These are phyloP conservation scores for Maudiozyma bulderi DNA, from an alignment of 805 yeast genomes.

Conservation along the genomic window DNA sequence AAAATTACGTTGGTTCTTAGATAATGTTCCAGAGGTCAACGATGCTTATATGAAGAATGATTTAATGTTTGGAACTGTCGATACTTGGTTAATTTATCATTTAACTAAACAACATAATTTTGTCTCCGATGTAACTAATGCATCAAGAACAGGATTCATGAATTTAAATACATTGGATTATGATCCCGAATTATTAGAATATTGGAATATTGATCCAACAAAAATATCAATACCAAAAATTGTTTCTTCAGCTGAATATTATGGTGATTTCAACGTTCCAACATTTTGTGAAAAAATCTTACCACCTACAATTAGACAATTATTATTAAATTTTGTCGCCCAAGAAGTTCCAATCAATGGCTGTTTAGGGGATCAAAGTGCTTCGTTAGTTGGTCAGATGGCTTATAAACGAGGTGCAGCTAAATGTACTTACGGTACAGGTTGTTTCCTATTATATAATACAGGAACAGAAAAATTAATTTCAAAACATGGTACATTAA, in stretches of 20 bases:
- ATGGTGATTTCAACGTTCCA: conserved; percentile 63
- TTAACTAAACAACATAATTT: conserved; percentile 60
- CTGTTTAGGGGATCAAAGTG: conserved; percentile 88
- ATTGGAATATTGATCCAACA: conserved; percentile 69
- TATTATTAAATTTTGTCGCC: conserved; percentile 40
- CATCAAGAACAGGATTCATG: conserved; percentile 86
- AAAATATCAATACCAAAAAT: conserved; percentile 65
- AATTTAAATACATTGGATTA: conserved; percentile 65
- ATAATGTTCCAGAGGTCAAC: conserved; percentile 59
- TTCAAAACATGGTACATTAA: conserved; percentile 71
- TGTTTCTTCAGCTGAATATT: conserved; percentile 66
- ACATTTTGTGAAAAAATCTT: conserved; percentile 36
- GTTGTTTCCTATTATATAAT: conserved; percentile 82
- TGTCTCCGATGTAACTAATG: conserved; percentile 84
- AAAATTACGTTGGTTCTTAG: conserved; percentile 80
- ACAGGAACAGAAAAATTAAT: conserved; percentile 68
- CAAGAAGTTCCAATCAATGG: conserved; percentile 71
- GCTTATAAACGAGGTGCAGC: conserved; percentile 80
- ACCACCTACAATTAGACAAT: conserved; percentile 41
- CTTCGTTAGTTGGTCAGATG: conserved; percentile 87
- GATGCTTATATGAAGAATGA: conserved; percentile 66
- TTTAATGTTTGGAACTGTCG: conserved; percentile 88
- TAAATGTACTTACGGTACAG: conserved; percentile 94
- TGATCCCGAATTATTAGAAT: conserved; percentile 63
- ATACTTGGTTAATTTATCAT: conserved; percentile 86